Conservation (phyloP, 2,329 filamentous ascomycete species). For the Chrysosporium queenslandicum region DNA sequence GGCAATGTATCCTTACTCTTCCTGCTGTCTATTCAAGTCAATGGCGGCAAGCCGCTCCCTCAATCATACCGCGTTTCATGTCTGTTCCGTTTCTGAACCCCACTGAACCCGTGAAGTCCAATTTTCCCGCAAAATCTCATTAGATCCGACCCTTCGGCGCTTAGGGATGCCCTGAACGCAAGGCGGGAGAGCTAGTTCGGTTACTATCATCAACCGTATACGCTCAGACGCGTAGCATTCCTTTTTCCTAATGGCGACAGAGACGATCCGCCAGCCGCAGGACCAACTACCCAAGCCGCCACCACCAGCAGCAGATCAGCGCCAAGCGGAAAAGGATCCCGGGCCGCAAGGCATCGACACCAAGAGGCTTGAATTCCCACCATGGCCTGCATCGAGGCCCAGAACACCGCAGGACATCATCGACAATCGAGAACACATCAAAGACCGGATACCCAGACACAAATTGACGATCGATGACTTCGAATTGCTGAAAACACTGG, state of each 20-base stretch:
- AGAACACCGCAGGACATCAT: constrained; percentile 32
- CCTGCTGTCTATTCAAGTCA: constrained; percentile 4
- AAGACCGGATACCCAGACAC: constrained; percentile 30
- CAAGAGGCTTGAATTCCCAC: constrained; percentile 24
- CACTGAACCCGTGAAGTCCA: background rate
- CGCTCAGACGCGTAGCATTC: constrained; percentile 17
- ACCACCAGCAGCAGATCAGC: background rate
- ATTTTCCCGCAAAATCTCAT: background rate
- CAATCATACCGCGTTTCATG: background rate
- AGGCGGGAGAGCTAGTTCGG: background rate
- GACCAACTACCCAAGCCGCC: constrained; percentile 19
- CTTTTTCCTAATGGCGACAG: constrained; percentile 31
- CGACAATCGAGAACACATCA: constrained; percentile 31
- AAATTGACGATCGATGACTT: constrained; percentile 37
- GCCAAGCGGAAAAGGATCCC: constrained; percentile 9
- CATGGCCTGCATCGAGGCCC: constrained; percentile 24
- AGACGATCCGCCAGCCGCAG: constrained; percentile 25
- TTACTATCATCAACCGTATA: background rate
- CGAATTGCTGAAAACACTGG: constrained; percentile 40
- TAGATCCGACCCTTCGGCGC: background rate
- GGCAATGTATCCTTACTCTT: constrained; percentile 4
- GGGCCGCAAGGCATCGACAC: constrained; percentile 22
- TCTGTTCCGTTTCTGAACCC: background rate
- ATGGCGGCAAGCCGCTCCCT: constrained; percentile 1
- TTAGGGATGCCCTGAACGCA: constrained; percentile 1